phyloP scores from a whole-genome alignment of 257 asterid species.

The Knoxia roxburghii region DNA sequence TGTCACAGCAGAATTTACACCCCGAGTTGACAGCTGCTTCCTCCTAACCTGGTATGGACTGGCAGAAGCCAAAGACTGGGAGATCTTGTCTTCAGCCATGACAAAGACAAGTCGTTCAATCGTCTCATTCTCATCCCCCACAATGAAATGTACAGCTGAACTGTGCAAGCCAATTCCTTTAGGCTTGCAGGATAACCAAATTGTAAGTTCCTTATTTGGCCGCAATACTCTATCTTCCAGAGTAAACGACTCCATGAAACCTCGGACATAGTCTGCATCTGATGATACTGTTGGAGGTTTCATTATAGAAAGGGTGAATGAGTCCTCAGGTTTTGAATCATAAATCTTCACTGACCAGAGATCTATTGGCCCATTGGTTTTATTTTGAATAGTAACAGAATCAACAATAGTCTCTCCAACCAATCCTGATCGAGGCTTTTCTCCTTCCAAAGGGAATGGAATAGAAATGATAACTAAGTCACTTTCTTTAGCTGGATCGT shows the following conservation, averaged over 20 bases:
- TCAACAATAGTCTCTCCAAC: conserved; percentile 60
- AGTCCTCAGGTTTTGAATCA: conserved; percentile 72
- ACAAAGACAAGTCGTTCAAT: conserved; percentile 71
- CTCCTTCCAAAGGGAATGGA: conserved; percentile 59
- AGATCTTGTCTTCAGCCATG: conserved; percentile 79
- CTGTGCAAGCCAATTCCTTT: conserved; percentile 74
- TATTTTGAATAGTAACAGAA: conserved; percentile 54
- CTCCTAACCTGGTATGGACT: conserved; percentile 58
- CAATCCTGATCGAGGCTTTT: conserved; percentile 61
- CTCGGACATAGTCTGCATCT: conserved; percentile 42
- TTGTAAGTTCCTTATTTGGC: conserved; percentile 37
- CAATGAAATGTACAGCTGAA: conserved; percentile 66
- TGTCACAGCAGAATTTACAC: conserved; percentile 30
- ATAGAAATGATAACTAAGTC: conserved; percentile 47
- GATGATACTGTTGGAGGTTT: conserved; percentile 68
- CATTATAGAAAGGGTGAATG: conserved; percentile 69
- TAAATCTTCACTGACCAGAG: conserved; percentile 77
- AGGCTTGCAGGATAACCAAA: conserved; percentile 93
- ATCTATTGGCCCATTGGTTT: conserved; percentile 40
- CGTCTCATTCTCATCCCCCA: conserved; percentile 68
- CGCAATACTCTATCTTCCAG: conserved; percentile 65
- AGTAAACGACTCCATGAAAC: conserved; percentile 48
- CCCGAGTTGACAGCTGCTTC: conserved; percentile 44
- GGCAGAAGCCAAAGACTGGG: conserved; percentile 54
- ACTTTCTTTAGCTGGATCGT: conserved; percentile 69